These are phyloP conservation scores for Rhynchosporium secalis DNA, from an alignment of 2,329 filamentous ascomycete species.

Conservation along the genomic window DNA sequence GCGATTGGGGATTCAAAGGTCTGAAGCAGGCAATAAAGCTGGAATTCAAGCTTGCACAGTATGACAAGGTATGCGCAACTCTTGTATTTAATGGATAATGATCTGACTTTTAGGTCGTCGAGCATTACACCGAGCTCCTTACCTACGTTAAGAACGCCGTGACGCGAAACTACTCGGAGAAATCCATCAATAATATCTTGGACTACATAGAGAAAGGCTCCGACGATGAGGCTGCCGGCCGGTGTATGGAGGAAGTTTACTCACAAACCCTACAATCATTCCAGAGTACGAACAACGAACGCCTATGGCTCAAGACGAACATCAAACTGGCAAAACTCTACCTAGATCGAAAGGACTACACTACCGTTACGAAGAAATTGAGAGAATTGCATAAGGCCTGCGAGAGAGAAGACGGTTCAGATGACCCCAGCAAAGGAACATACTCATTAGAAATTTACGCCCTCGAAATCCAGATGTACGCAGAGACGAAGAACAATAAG, in stretches of 20 bases:
- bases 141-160: slow-evolving; percentile 97
- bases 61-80: slow-evolving; percentile 63
- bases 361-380: slow-evolving; percentile 76
- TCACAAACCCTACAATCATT: slow-evolving; percentile 91
- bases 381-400: slow-evolving; percentile 87
- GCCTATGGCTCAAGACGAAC: slow-evolving; percentile 96
- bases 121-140: slow-evolving; percentile 91
- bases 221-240: slow-evolving; percentile 67
- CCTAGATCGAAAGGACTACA: slow-evolving; percentile 88
- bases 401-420: slow-evolving; percentile 80
- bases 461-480: slow-evolving; percentile 97
- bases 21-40: slow-evolving; percentile 98
- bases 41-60: slow-evolving; percentile 89
- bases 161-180: slow-evolving; percentile 97
- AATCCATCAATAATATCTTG: slow-evolving; percentile 99
- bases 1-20: slow-evolving; percentile 98
- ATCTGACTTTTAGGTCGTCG: slow-evolving; percentile 63
- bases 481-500: slow-evolving; percentile 96
- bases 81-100: not conserved
- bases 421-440: slow-evolving; percentile 93
- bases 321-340: slow-evolving; percentile 93
- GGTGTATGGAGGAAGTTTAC: slow-evolving; percentile 94
- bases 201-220: slow-evolving; percentile 95
- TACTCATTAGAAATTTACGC: slow-evolving; percentile 96
- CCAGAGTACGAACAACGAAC: slow-evolving; percentile 95